A percentile compares a stretch with the other conserved stretches of the same genome.
phyloP scores from a whole-genome alignment of 768 basidiomycete genomes.

The Chlorophyllum brunneum region DNA sequence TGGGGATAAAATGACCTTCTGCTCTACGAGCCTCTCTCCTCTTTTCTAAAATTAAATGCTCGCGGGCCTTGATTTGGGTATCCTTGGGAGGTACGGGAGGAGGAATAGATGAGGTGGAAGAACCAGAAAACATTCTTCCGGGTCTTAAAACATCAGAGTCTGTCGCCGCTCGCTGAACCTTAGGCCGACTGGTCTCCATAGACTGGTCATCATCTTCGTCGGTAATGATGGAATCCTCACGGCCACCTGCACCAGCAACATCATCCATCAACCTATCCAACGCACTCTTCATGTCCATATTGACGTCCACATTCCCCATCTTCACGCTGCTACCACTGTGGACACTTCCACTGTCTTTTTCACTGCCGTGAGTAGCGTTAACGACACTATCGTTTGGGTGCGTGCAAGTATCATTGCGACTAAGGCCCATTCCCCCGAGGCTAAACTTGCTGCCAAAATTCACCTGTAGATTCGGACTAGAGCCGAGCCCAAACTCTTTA shows the following conservation, averaged over 20 bases:
- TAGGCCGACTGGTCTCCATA: constrained; percentile 15
- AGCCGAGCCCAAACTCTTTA: constrained; percentile 28
- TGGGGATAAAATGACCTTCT: constrained; percentile 37
- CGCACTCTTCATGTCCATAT: constrained; percentile 70
- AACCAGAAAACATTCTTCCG: constrained; percentile 39
- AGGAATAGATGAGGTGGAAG: constrained; percentile 35
- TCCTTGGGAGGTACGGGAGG: constrained; percentile 52
- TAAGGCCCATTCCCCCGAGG: constrained; percentile 31
- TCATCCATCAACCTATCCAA: constrained; percentile 73
- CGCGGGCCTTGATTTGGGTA: constrained; percentile 61
- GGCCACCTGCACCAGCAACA: constrained; percentile 43
- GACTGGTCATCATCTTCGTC: constrained; percentile 32
- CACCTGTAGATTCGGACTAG: constrained; percentile 29
- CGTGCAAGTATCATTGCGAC: constrained; percentile 17
- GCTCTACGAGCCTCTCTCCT: constrained; percentile 56
- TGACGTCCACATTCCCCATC: constrained; percentile 50
- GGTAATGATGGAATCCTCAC: constrained; percentile 37
- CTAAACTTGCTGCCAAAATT: constrained; percentile 50
- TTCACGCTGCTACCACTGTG: constrained; percentile 32
- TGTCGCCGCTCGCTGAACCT: constrained; percentile 48
- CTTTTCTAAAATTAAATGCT: constrained; percentile 69
- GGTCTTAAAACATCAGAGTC: constrained; percentile 41
- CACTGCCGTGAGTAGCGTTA: not conserved
- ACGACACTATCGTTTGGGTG: not conserved
- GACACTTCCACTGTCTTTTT: constrained; percentile 16